Conservation (phyloP, 192 early-diverging fungal species). For the Backusella circina region DNA sequence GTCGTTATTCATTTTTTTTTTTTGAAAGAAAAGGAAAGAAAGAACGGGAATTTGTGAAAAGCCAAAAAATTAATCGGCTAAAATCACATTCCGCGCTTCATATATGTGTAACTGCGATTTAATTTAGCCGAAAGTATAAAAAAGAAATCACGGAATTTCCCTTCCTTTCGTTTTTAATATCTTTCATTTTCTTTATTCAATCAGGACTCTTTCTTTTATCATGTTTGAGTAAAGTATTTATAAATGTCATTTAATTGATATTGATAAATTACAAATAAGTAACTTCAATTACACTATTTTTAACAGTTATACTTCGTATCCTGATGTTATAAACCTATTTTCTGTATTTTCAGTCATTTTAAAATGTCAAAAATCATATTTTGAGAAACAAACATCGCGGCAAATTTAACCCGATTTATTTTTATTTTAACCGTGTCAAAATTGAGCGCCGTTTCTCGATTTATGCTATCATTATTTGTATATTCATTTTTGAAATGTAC, state of each 20-base stretch:
- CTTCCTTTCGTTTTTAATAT: background rate
- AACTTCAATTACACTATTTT: too few relatives aligned
- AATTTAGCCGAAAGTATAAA: background rate
- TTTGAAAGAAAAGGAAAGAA: background rate
- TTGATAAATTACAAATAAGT: too few relatives aligned
- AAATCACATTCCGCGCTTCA: background rate
- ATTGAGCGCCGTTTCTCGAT: background rate
- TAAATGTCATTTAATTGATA: too few relatives aligned
- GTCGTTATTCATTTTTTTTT: constrained; percentile 17
- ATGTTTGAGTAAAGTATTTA: too few relatives aligned
- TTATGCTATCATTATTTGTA: background rate
- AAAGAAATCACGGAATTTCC: background rate
- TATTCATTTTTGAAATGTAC: too few relatives aligned
- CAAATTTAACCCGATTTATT: background rate
- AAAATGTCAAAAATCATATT: background rate
- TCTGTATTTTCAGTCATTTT: too few relatives aligned
- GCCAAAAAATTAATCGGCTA: background rate
- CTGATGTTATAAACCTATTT: too few relatives aligned
- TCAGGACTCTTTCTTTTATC: too few relatives aligned
- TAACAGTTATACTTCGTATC: too few relatives aligned
- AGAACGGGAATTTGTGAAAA: background rate
- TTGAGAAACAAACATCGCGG: background rate
- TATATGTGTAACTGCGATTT: background rate
- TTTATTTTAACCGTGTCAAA: background rate
- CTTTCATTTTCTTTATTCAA: too few relatives aligned